Evolutionary conservation across 179 eudicot genomes (phyloP), one percentile per base, ranked within the genome.

Genomic region (Beta corolliflora): DNA sequence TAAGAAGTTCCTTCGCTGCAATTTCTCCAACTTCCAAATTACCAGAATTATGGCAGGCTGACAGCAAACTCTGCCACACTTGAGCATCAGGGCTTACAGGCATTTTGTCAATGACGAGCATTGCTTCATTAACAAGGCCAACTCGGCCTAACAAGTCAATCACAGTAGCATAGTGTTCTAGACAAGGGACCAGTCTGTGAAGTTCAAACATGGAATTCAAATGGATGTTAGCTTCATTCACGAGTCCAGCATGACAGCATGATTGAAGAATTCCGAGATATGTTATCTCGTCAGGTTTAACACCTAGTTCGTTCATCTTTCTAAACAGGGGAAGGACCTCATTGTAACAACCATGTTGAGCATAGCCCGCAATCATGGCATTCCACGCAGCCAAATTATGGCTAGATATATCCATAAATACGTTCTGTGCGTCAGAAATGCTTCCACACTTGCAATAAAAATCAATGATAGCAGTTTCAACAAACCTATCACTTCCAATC

Each of bases 301-400:
- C 56, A 13, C 84, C 78, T 63, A 82, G 25, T 53, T 78, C 86
- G 18, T 21, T 77, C 88, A 88, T 86, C 53, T 78, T 67, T 2
- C 65, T 15, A 59, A 82, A 86, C 25, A 88, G 31, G n/a, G 71
- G 52, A 36, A 84, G 79, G 74, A 82, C 88, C 79, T 86, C 84
- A 18, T 65, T 25, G 63, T 84, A 79, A 81, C 76, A 69, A 29
- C 88, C 86, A 60, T 88, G 88, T 58, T 88, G 90, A 80, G 90
- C 85, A 80, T 77, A 88, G 55, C 88, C 90, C 85, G 80, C 80
- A 54, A 88, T 86, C 89, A 88, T 86, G 48, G 90, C 89, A 75
- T 88, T 88, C 83, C 88, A 86, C 19, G 90, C 90, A 75, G 90
- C 88, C 88, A 88, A 78, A 78, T 86, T 88, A 71, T 53, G 78